A percentile compares a stretch with the other conserved stretches of the same genome.
These are phyloP conservation scores for Phylloporus sp. DNA, from an alignment of 768 basidiomycete species.

Conservation along the genomic window DNA sequence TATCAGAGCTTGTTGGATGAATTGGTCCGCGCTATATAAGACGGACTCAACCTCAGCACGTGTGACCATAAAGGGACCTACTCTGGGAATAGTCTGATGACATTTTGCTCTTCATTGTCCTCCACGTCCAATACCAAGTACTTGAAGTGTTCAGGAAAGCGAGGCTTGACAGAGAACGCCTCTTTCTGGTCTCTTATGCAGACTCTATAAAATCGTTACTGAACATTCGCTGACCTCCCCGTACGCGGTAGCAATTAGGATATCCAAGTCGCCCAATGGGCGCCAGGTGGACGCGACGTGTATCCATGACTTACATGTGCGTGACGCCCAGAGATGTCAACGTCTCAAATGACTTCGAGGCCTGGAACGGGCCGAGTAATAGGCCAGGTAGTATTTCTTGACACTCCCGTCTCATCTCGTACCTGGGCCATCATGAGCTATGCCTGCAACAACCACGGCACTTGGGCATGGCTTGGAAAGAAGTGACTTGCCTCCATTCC, in stretches of 20 bases:
- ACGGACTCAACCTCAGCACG: not conserved
- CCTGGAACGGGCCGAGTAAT: slow-evolving; percentile 81
- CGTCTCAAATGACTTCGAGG: slow-evolving; percentile 74
- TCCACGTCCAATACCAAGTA: slow-evolving; percentile 84
- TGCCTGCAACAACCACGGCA: slow-evolving; percentile 2
- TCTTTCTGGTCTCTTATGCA: slow-evolving; percentile 89
- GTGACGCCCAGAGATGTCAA: slow-evolving; percentile 65
- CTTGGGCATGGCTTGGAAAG: not conserved
- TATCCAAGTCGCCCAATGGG: not conserved
- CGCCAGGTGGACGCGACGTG: not conserved
- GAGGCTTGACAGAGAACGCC: slow-evolving; percentile 82
- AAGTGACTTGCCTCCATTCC: slow-evolving; percentile 66
- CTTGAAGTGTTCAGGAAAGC: slow-evolving; percentile 72
- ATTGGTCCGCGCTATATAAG: slow-evolving; percentile 57
- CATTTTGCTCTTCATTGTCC: slow-evolving; percentile 92
- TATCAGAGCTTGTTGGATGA: slow-evolving; percentile 61
- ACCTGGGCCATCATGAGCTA: slow-evolving; percentile 40
- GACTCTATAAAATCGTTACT: slow-evolving; percentile 43
- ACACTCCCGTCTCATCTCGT: slow-evolving; percentile 94
- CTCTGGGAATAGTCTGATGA: slow-evolving; percentile 87
- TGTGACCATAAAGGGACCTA: slow-evolving; percentile 31
- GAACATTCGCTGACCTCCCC: not conserved
- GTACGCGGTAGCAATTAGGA: not conserved
- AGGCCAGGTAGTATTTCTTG: slow-evolving; percentile 87
- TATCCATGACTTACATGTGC: slow-evolving; percentile 57